Evolutionary conservation across 495 filamentous ascomycete genomes (phyloP).

Genomic region (Tuber calosporum): DNA sequence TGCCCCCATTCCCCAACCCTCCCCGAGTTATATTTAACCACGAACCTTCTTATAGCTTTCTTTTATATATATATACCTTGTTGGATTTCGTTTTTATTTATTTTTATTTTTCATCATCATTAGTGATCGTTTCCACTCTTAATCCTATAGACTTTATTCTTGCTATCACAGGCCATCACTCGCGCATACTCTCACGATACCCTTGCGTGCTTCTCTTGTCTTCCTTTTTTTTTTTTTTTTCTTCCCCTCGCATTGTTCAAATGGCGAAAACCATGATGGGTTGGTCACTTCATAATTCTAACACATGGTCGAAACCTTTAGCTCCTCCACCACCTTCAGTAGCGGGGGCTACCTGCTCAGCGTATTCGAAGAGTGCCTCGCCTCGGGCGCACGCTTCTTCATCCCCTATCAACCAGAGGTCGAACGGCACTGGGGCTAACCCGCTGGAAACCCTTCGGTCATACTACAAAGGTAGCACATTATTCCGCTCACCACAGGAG

Average conservation of each 20-base stretch:
- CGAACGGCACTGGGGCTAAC: constrained; percentile 16
- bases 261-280: constrained; percentile 38
- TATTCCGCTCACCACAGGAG: constrained; percentile 33
- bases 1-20: constrained; percentile 5
- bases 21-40: constrained; percentile 18
- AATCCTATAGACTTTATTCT: neutral
- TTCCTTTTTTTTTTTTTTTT: too few species aligned
- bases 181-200: constrained; percentile 12
- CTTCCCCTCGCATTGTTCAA: constrained; percentile 5
- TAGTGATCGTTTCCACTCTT: neutral
- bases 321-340: constrained; percentile 19
- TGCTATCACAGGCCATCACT: constrained; percentile 1
- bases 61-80: constrained; percentile 9
- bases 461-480: constrained; percentile 28
- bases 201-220: too few species aligned
- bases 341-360: constrained; percentile 2
- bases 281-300: constrained; percentile 37
- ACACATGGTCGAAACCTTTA: constrained; percentile 38
- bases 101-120: neutral
- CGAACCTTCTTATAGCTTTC: constrained; percentile 15
- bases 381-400: neutral
- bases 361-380: constrained; percentile 4
- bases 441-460: constrained; percentile 36
- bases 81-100: neutral
- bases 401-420: neutral